Evolutionary conservation across 169 alveolate species (phyloP), one percentile per base, ranked within the genome.

Genomic region (Blepharisma undulans): DNA sequence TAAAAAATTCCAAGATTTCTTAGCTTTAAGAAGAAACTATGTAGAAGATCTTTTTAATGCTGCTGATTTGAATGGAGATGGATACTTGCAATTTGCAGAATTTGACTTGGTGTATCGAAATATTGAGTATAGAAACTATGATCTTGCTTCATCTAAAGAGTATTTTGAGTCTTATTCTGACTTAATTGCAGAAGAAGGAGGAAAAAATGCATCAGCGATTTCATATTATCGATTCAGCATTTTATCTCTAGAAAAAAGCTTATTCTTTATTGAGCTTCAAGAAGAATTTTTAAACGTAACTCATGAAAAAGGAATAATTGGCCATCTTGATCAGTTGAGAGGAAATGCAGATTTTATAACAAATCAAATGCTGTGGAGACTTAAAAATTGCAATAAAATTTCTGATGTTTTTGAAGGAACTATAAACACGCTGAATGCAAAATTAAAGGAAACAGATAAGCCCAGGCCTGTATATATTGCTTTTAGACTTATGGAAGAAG

Each of bases 1-100:
- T 78, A 27, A 78, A 36, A 21, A 78, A 21, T 78, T 27, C 60
- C 29, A 32, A 78, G 34, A 78, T 78, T 78, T 78, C 86, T 78
- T 78, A 12, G 34, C 29, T 1, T 6, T 78, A 21, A 27, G 61
- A 6, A 78, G 29, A 29, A 78, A 78, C 27, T 27, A 78, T 29
- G 86, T 78, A 21, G 34, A 78, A 32, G 86, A 78, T 29, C 86
- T 78, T 21, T 78, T 78, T 78, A 36, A 78, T 29, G 86, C 86
- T 7, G 86, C 86, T 14, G 89, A 84, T 84, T 32, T 78, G 10
- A 84, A 84, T 10, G 77, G 36, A n/a, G 89, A 84, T 29, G 36
- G 36, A 4, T 84, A 32, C 36, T 60, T 84, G 36, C 77, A 84
- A 8, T 84, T 84, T 60, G 74, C 33, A 36, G 89, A 84, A 84